These are phyloP conservation scores for Tardiomyces depauwii DNA, from an alignment of 1,139 yeast species.

Conservation along the genomic window DNA sequence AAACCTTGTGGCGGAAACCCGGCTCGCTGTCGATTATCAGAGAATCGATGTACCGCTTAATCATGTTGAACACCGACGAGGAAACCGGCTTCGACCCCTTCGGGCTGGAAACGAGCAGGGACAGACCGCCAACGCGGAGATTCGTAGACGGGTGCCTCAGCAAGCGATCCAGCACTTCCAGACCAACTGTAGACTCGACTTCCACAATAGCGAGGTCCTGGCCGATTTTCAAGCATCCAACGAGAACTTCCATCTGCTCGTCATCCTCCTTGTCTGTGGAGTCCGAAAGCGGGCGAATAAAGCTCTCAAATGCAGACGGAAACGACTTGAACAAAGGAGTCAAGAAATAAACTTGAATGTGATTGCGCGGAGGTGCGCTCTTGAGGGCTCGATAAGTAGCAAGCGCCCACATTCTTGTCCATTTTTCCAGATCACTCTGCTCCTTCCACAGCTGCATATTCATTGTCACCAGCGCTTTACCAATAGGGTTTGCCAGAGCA, in stretches of 20 bases:
- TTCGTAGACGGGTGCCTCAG: conserved; percentile 35
- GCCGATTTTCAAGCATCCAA: conserved; percentile 54
- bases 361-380: conserved; percentile 29
- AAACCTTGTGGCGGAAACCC: conserved; percentile 54
- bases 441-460: conserved; percentile 22
- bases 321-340: conserved; percentile 50
- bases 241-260: conserved; percentile 31
- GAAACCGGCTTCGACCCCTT: conserved; percentile 51
- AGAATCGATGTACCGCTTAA: conserved; percentile 33
- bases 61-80: conserved; percentile 30
- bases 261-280: conserved; percentile 17
- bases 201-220: conserved; percentile 47
- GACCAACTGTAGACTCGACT: conserved; percentile 32
- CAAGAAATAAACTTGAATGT: conserved; percentile 48
- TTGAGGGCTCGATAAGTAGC: conserved; percentile 30
- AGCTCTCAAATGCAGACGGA: conserved; percentile 31
- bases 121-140: conserved; percentile 46
- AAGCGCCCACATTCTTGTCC: conserved; percentile 46
- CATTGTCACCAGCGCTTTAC: conserved; percentile 46
- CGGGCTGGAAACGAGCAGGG: conserved; percentile 48
- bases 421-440: conserved; percentile 23
- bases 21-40: conserved; percentile 54
- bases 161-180: conserved; percentile 28
- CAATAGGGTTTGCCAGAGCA: conserved; percentile 56
- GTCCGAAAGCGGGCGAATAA: conserved; percentile 23